These are phyloP conservation scores for Thuidium tamariscinum DNA, from an alignment of 225 moss, liverwort and hornwort species.

Conservation along the genomic window DNA sequence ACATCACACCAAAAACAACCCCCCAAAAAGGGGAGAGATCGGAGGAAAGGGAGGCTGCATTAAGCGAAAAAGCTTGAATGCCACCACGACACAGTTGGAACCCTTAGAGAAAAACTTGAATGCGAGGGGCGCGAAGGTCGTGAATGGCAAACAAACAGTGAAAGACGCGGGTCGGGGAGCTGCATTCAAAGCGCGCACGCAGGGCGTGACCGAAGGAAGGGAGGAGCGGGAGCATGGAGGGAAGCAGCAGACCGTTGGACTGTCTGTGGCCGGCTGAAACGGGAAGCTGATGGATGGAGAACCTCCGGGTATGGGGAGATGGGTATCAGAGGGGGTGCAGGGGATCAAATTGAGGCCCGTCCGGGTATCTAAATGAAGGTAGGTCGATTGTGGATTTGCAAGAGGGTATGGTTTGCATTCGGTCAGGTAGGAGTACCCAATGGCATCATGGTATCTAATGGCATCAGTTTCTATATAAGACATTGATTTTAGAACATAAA, in stretches of 20 bases:
- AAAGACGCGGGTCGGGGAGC: not conserved
- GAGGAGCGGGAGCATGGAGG: not conserved
- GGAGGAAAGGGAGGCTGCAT: not conserved
- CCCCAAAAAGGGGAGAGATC: not conserved
- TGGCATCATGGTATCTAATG: no score
- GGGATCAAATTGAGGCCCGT: not conserved
- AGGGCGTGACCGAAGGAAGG: not conserved
- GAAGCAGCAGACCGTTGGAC: constrained; percentile 15
- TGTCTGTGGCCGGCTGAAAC: constrained; percentile 10
- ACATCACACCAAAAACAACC: not conserved
- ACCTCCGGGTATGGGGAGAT: not conserved
- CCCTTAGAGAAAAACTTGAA: not conserved
- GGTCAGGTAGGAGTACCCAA: no score
- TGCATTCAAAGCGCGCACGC: constrained; percentile 8
- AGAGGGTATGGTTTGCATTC: no score
- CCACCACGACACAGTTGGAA: not conserved
- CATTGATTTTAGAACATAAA: no score
- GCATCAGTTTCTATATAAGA: no score
- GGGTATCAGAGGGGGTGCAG: not conserved
- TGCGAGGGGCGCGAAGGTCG: not conserved
- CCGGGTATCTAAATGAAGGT: no score
- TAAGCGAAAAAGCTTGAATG: not conserved
- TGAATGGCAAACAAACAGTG: not conserved
- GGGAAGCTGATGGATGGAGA: not conserved
- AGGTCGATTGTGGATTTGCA: no score